Percentiles rank a stretch among this genome's conserved stretches.
phyloP scores from a whole-genome alignment of 2,329 filamentous ascomycete species.

The Sclerotinia minor region DNA sequence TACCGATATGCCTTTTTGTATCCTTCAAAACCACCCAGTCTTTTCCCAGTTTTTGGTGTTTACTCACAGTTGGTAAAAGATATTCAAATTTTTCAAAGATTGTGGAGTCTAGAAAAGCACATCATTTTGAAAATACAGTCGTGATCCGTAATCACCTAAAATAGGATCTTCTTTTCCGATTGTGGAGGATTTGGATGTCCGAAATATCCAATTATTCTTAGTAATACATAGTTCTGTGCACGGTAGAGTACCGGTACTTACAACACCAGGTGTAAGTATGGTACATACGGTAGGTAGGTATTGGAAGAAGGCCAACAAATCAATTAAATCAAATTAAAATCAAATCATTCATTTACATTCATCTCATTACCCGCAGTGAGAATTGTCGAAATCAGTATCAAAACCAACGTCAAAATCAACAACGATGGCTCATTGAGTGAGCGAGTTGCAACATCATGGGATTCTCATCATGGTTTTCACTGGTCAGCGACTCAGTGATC shows the following conservation, averaged over 20 bases:
- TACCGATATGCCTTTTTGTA: no score
- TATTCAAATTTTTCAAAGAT: background rate
- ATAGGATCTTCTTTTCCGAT: slow-evolving; percentile 1
- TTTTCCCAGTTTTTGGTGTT: no score
- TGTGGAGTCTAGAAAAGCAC: background rate
- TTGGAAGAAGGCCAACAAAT: background rate
- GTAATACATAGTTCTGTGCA: background rate
- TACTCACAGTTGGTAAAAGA: background rate
- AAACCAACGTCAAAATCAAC: background rate
- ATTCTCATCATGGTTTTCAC: background rate
- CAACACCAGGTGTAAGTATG: no score
- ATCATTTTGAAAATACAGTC: background rate
- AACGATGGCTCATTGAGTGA: no score
- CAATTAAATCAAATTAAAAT: background rate
- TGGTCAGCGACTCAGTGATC: no score
- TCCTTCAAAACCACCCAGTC: background rate
- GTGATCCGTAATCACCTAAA: background rate
- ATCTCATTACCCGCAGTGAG: no score
- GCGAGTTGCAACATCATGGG: no score
- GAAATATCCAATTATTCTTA: slow-evolving; percentile 4
- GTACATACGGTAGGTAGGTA: no score
- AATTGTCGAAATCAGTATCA: no score
- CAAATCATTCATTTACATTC: background rate
- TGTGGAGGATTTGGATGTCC: background rate
- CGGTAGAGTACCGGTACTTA: no score